Evolutionary conservation across 345 rosid genomes (phyloP).

Genomic region (Linum trigynum): DNA sequence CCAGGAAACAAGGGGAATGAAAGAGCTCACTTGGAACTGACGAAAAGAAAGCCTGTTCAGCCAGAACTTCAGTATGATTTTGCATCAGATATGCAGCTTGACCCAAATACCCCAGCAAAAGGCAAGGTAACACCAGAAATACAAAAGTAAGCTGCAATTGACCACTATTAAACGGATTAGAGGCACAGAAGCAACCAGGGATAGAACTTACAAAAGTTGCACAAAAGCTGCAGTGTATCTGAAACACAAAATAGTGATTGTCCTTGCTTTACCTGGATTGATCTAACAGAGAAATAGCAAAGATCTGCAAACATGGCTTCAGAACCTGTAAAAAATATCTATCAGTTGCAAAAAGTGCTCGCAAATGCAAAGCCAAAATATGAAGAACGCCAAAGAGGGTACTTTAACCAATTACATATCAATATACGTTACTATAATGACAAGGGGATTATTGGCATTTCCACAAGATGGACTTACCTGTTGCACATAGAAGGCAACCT

Average conservation of each 20-base stretch:
- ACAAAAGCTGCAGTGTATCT: neutral
- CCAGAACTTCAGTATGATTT: constrained; percentile 33
- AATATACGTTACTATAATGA: neutral
- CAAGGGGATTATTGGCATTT: neutral
- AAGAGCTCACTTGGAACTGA: constrained; percentile 77
- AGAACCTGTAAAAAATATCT: constrained; percentile 51
- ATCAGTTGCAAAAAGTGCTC: constrained; percentile 11
- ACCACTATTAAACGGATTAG: constrained; percentile 34
- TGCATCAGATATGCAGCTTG: constrained; percentile 94
- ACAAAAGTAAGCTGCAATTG: constrained; percentile 92
- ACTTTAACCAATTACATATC: neutral
- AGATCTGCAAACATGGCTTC: constrained; percentile 99
- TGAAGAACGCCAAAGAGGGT: neutral
- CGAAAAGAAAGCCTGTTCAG: constrained; percentile 68
- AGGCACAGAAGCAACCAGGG: constrained; percentile 4
- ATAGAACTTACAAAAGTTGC: neutral
- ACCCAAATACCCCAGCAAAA: constrained; percentile 91
- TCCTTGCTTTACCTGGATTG: constrained; percentile 68
- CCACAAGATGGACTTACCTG: constrained; percentile 41
- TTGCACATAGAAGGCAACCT: constrained; percentile 96
- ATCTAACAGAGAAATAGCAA: constrained; percentile 91
- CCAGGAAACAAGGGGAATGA: neutral
- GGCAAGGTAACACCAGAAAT: constrained; percentile 93
- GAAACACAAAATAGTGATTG: constrained; percentile 15
- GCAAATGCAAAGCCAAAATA: neutral